Conservation (phyloP, 1,139 yeast genomes). For the Schwanniomyces etchellsii region DNA sequence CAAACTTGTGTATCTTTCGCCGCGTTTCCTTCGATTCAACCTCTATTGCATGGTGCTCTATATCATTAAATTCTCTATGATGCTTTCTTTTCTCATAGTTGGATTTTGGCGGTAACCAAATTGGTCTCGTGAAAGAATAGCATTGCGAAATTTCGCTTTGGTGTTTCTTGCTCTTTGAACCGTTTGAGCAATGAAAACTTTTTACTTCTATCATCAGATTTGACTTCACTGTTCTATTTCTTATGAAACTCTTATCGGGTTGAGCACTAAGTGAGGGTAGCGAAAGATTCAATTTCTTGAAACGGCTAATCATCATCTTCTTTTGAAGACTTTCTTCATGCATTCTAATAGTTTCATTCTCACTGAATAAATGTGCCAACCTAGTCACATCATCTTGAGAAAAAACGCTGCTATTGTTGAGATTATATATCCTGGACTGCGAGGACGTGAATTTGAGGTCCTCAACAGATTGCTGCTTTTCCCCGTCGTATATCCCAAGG, state of each 20-base stretch:
- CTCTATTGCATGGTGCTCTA: conserved; percentile 44
- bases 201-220: neutral
- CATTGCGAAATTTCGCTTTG: conserved; percentile 14
- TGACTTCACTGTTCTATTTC: neutral
- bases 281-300: conserved; percentile 12
- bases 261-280: neutral
- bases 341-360: conserved; percentile 27
- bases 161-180: neutral
- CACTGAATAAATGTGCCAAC: conserved; percentile 35
- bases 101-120: conserved; percentile 64
- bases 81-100: conserved; percentile 50
- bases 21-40: conserved; percentile 31
- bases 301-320: conserved; percentile 20
- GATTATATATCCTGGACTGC: too few species aligned
- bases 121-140: conserved; percentile 53
- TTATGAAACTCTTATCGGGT: neutral
- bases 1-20: conserved; percentile 18
- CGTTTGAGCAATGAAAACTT: too few species aligned
- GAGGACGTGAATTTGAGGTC: neutral
- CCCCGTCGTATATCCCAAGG: neutral
- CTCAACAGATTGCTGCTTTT: conserved; percentile 7
- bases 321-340: conserved; percentile 39
- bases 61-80: conserved; percentile 45
- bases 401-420: neutral
- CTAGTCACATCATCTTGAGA: conserved; percentile 40